phyloP scores from a whole-genome alignment of 768 basidiomycete species.

The Kwoniella mangroviensis region DNA sequence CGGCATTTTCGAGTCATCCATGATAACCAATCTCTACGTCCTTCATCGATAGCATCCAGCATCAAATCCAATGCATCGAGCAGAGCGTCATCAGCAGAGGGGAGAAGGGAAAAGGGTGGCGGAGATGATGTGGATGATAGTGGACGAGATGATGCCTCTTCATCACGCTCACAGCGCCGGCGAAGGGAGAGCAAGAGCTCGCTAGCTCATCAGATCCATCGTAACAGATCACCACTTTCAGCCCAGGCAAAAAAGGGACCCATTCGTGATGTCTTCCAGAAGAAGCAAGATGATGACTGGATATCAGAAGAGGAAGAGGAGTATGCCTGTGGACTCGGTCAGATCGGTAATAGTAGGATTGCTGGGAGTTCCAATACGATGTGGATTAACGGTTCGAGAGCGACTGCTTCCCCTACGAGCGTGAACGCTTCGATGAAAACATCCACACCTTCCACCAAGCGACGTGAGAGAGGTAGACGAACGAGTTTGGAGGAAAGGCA shows the following conservation, averaged over 20 bases:
- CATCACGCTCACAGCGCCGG: constrained; percentile 59
- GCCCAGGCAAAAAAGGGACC: constrained; percentile 34
- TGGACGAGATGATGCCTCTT: constrained; percentile 56
- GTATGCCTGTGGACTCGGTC: constrained; percentile 57
- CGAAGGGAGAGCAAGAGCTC: constrained; percentile 47
- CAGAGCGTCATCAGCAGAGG: constrained; percentile 69
- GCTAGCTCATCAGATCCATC: constrained; percentile 62
- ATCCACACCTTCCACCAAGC: constrained; percentile 3
- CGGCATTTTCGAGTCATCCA: constrained; percentile 61
- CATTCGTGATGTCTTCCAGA: constrained; percentile 57
- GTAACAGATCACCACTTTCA: constrained; percentile 70
- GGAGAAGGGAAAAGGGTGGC: constrained; percentile 61
- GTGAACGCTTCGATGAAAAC: constrained; percentile 7
- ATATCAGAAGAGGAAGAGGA: constrained; percentile 54
- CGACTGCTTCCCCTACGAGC: constrained; percentile 21
- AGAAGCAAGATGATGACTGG: constrained; percentile 57
- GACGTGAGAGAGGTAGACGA: constrained; percentile 18
- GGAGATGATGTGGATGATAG: constrained; percentile 32
- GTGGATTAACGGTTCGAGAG: constrained; percentile 29
- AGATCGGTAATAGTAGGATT: constrained; percentile 21
- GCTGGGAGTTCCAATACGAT: not conserved
- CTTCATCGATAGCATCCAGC: constrained; percentile 78
- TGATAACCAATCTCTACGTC: constrained; percentile 60
- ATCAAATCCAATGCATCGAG: constrained; percentile 70
- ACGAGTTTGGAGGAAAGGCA: constrained; percentile 21